Evolutionary conservation across 23 red algal species (phyloP).

Genomic region (Gracilaria gracilis): DNA sequence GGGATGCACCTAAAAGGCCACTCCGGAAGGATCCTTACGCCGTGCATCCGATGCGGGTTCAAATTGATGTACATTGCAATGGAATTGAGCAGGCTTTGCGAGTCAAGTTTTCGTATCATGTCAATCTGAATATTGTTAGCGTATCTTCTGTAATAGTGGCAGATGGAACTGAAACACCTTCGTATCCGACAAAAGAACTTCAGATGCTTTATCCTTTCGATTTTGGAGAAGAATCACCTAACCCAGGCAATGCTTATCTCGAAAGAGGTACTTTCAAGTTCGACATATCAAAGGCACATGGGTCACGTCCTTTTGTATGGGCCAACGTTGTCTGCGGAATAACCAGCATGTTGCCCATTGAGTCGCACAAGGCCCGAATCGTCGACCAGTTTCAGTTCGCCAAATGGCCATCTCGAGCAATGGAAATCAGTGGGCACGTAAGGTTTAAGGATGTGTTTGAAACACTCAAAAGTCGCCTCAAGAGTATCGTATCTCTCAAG

Average conservation of each 20-base stretch:
- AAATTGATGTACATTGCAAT: constrained; percentile 44
- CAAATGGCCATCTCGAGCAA: constrained; percentile 41
- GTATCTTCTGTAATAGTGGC: constrained; percentile 33
- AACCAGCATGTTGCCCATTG: constrained; percentile 12
- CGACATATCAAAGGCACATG: constrained; percentile 49
- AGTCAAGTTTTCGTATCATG: constrained; percentile 52
- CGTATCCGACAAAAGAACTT: constrained; percentile 29
- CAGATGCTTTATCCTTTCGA: constrained; percentile 74
- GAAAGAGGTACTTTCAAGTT: constrained; percentile 63
- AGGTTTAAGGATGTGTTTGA: constrained; percentile 58
- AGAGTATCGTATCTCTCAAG: constrained; percentile 38
- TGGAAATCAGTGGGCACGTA: constrained; percentile 43
- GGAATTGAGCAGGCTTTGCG: constrained; percentile 31
- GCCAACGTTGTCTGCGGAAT: constrained; percentile 83
- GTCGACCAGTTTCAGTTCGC: constrained; percentile 5
- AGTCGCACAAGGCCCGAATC: constrained; percentile 16
- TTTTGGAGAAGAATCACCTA: constrained; percentile 69
- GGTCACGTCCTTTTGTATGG: constrained; percentile 81
- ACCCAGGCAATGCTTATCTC: constrained; percentile 69
- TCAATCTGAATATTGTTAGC: constrained; percentile 36
- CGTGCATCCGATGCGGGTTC: constrained; percentile 40
- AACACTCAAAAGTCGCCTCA: constrained; percentile 29
- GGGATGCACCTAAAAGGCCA: background rate
- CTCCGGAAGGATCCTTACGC: constrained; percentile 40
- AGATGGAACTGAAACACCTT: constrained; percentile 31